Percentiles rank a stretch among this genome's conserved stretches.
Conservation (phyloP, 2,329 filamentous ascomycete genomes). For the Hypoxylon sp. region DNA sequence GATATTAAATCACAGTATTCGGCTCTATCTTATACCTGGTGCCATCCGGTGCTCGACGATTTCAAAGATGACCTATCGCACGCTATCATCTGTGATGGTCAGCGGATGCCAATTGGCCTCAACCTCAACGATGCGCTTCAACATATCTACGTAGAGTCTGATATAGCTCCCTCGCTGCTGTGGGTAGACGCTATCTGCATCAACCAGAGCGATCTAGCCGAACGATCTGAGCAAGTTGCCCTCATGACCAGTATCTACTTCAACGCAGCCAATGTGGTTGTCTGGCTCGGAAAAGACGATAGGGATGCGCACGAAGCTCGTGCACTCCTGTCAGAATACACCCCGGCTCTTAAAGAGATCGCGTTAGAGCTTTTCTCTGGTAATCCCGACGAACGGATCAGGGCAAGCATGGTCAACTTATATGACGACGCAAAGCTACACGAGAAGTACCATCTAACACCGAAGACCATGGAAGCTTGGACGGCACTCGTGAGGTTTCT, state of each 20-base stretch:
- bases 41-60: constrained; percentile 25
- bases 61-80: constrained; percentile 37
- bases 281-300: constrained; percentile 46
- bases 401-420: constrained; percentile 26
- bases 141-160: constrained; percentile 30
- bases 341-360: constrained; percentile 25
- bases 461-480: constrained; percentile 33
- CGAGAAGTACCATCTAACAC: constrained; percentile 27
- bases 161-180: constrained; percentile 34
- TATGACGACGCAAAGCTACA: constrained; percentile 35
- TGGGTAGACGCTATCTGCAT: constrained; percentile 51
- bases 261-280: constrained; percentile 40
- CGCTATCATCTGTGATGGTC: constrained; percentile 27
- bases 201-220: constrained; percentile 44
- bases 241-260: constrained; percentile 48
- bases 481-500: constrained; percentile 34
- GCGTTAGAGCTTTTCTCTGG: constrained; percentile 4
- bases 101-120: constrained; percentile 35
- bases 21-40: constrained; percentile 36
- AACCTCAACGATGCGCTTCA: constrained; percentile 34
- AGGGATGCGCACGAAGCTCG: constrained; percentile 28
- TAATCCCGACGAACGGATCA: not conserved
- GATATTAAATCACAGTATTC: constrained; percentile 29
- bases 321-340: constrained; percentile 33
- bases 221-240: constrained; percentile 43